Evolutionary conservation across 202 grass and related monocot species (phyloP).

Genomic region (Hordeum pubiflorum): DNA sequence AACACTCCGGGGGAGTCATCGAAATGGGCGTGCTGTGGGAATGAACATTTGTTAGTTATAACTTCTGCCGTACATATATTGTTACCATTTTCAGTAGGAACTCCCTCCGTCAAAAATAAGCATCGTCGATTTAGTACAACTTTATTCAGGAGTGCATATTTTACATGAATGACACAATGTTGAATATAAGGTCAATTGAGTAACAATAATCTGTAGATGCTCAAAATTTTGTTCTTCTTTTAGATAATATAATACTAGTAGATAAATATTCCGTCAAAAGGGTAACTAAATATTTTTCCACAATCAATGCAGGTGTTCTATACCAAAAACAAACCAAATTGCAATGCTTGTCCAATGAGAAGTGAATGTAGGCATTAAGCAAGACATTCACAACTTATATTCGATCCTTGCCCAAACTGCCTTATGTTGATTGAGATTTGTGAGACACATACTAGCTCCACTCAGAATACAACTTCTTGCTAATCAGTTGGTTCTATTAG

Average conservation of each 20-base stretch:
- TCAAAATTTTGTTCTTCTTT: too few relatives aligned
- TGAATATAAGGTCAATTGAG: not conserved
- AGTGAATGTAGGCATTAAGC: slow-evolving; percentile 88
- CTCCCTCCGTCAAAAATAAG: too few relatives aligned
- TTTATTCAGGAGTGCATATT: not conserved
- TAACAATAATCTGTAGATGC: too few relatives aligned
- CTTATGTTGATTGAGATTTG: not conserved
- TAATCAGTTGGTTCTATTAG: too few relatives aligned
- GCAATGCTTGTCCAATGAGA: slow-evolving; percentile 88
- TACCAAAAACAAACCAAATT: slow-evolving; percentile 93
- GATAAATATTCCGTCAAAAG: not conserved
- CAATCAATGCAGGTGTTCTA: slow-evolving; percentile 66
- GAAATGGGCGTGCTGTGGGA: not conserved
- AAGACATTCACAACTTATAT: slow-evolving; percentile 69
- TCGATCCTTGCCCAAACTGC: not conserved
- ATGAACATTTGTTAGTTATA: not conserved
- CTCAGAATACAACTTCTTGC: too few relatives aligned
- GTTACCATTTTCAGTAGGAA: not conserved
- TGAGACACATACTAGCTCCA: not conserved
- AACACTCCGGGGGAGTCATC: not conserved
- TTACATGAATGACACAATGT: not conserved
- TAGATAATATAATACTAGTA: too few relatives aligned
- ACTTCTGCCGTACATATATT: not conserved
- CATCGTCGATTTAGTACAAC: not conserved
- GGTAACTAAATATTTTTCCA: not conserved